Evolutionary conservation across 129 eudicot genomes (phyloP).

Genomic region (Tagetes erecta): DNA sequence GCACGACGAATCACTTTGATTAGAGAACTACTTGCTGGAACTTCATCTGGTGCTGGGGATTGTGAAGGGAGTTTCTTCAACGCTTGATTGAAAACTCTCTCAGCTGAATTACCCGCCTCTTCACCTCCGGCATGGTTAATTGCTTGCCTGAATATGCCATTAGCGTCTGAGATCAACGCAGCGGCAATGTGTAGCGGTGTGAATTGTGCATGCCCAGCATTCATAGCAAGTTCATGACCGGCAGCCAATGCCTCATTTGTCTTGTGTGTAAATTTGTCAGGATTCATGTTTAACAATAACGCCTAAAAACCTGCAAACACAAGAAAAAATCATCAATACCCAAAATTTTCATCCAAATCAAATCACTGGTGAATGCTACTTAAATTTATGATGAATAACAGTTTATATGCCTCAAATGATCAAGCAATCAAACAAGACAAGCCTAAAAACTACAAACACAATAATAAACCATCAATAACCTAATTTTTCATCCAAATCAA

Average conservation of each 20-base stretch:
- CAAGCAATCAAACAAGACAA: not conserved
- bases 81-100: constrained; percentile 75
- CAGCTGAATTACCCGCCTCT: constrained; percentile 70
- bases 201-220: constrained; percentile 76
- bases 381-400: too few species aligned
- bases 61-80: constrained; percentile 80
- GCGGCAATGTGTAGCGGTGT: constrained; percentile 79
- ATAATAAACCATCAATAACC: too few species aligned
- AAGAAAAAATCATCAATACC: not conserved
- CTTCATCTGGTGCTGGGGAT: constrained; percentile 79
- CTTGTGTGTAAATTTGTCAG: constrained; percentile 90
- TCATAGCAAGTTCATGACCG: constrained; percentile 71
- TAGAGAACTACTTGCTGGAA: constrained; percentile 72
- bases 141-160: constrained; percentile 82
- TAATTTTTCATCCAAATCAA: too few species aligned
- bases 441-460: too few species aligned
- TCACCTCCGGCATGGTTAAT: constrained; percentile 61
- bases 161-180: constrained; percentile 52
- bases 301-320: constrained; percentile 14
- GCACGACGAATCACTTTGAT: constrained; percentile 67
- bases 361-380: not conserved
- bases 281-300: constrained; percentile 51
- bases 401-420: not conserved
- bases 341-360: not conserved
- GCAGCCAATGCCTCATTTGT: constrained; percentile 74